These are phyloP conservation scores for Cladosporium halotolerans DNA, from an alignment of 2,329 filamentous ascomycete genomes.

Conservation along the genomic window DNA sequence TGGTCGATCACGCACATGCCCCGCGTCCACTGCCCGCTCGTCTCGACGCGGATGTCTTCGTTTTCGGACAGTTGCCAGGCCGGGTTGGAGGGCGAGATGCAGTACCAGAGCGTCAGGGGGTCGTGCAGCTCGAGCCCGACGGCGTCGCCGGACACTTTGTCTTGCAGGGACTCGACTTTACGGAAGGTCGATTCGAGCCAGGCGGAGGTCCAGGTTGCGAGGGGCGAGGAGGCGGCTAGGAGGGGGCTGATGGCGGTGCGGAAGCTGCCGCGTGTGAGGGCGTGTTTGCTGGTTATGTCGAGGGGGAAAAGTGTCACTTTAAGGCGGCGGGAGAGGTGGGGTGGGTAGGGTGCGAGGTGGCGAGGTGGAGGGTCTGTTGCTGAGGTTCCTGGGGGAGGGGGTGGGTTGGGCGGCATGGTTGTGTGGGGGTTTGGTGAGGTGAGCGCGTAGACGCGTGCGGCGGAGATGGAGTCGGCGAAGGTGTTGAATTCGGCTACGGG, in stretches of 20 bases:
- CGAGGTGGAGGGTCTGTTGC: constrained; percentile 26
- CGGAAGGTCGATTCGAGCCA: constrained; percentile 42
- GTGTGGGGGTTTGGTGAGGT: constrained; percentile 57
- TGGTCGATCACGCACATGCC: constrained; percentile 85
- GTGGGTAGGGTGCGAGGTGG: constrained; percentile 35
- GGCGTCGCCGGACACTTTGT: constrained; percentile 29
- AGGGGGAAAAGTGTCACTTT: constrained; percentile 44
- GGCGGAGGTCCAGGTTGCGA: constrained; percentile 40
- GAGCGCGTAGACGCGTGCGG: constrained; percentile 44
- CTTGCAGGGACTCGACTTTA: constrained; percentile 39
- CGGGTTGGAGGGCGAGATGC: constrained; percentile 21
- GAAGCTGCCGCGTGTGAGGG: constrained; percentile 36
- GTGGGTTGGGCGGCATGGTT: constrained; percentile 67
- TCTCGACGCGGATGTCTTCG: constrained; percentile 87
- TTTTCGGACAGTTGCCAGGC: constrained; percentile 34
- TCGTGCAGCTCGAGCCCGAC: constrained; percentile 43
- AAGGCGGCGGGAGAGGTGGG: constrained; percentile 35
- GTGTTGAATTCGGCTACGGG: constrained; percentile 93
- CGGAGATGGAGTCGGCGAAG: constrained; percentile 64
- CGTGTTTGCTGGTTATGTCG: constrained; percentile 42
- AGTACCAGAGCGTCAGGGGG: constrained; percentile 36
- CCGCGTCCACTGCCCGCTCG: constrained; percentile 85
- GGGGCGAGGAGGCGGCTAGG: constrained; percentile 32
- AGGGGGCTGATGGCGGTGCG: constrained; percentile 24
- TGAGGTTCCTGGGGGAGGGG: constrained; percentile 31